Evolutionary conservation across 2,329 filamentous ascomycete genomes (phyloP), one percentile per base, ranked within the genome.

Genomic region (Sclerotiophoma versabilis): DNA sequence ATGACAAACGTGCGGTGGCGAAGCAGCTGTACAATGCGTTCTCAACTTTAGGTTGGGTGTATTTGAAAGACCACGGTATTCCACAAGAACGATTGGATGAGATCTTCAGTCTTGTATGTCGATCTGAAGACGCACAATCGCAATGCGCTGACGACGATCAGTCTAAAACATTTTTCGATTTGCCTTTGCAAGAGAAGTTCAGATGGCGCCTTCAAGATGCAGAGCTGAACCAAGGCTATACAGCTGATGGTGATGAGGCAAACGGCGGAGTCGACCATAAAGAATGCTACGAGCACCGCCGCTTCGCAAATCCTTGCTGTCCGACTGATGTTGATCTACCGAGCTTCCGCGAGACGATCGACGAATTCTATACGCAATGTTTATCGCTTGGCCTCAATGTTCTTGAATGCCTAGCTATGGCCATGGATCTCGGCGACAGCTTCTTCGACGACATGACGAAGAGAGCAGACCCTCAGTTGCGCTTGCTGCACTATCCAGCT

Each of bases 21-120:
- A 67, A 59, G 36, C 49, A 75, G 30, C 66, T 79, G 12, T 75
- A 77, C 52, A 48, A 70, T 12, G 76, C 75, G 2, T 76, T 76
- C 32, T 70, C 70, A 33, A 71, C 64, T 6, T 69, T 76, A 7
- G 76, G 76, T 2, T 79, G 77, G 63, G 75, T 77, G n/a, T 77
- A 77, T 45, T 61, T 79, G 23, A 70, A 71, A 53, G 77, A 77
- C 34, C 74, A 78, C 49, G 75, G 75, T 7, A 65, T 79, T 1
- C 60, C 70, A 3, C 68, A 73, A 53, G 59, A 68, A 20, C 54
- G 64, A 19, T 64, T 77, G 1, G 68, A 72, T 25, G 54, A 68
- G 36, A 63, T 65, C 4, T 72, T 73, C 36, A 48, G 25, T 25
- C 62, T 69, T 30, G 70, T 70, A 47, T 17, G 66, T 61, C n/a